Percentiles rank a stretch among this genome's conserved stretches.
These are phyloP conservation scores for Colletotrichum cuscutae DNA, from an alignment of 2,329 filamentous ascomycete species.

Conservation along the genomic window DNA sequence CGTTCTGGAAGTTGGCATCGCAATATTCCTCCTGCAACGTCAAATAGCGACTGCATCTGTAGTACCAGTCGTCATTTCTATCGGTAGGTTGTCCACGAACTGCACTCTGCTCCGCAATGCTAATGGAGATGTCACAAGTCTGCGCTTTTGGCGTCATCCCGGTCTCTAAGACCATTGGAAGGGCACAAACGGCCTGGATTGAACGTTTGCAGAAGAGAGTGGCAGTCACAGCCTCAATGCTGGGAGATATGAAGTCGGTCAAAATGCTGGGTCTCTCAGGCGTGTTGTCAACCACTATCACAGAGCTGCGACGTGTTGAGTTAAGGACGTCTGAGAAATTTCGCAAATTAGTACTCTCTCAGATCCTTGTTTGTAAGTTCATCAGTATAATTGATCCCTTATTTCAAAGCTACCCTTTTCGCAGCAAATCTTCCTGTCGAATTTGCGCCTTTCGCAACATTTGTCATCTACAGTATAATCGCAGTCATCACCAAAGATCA, in stretches of 20 bases:
- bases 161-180: slow-evolving; percentile 35
- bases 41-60: slow-evolving; percentile 53
- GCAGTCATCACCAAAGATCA: slow-evolving; percentile 30
- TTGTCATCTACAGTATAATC: slow-evolving; percentile 24
- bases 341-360: slow-evolving; percentile 34
- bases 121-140: slow-evolving; percentile 39
- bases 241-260: slow-evolving; percentile 61
- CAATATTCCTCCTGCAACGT: slow-evolving; percentile 39
- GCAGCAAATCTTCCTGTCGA: slow-evolving; percentile 3
- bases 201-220: slow-evolving; percentile 59
- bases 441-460: slow-evolving; percentile 34
- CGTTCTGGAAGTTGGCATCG: slow-evolving; percentile 39
- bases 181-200: slow-evolving; percentile 56
- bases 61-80: slow-evolving; percentile 55
- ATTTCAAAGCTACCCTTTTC: not conserved
- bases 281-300: slow-evolving; percentile 42
- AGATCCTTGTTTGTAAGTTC: slow-evolving; percentile 27
- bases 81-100: slow-evolving; percentile 45
- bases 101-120: not conserved
- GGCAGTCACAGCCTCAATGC: slow-evolving; percentile 55
- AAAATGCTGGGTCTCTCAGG: slow-evolving; percentile 60
- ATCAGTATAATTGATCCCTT: slow-evolving; percentile 7
- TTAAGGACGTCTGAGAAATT: slow-evolving; percentile 37
- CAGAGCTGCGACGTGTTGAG: slow-evolving; percentile 36
- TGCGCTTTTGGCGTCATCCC: slow-evolving; percentile 47